These are phyloP conservation scores for Papiliotrema nemorosa DNA, from an alignment of 1,284 basidiomycete genomes.

Conservation along the genomic window DNA sequence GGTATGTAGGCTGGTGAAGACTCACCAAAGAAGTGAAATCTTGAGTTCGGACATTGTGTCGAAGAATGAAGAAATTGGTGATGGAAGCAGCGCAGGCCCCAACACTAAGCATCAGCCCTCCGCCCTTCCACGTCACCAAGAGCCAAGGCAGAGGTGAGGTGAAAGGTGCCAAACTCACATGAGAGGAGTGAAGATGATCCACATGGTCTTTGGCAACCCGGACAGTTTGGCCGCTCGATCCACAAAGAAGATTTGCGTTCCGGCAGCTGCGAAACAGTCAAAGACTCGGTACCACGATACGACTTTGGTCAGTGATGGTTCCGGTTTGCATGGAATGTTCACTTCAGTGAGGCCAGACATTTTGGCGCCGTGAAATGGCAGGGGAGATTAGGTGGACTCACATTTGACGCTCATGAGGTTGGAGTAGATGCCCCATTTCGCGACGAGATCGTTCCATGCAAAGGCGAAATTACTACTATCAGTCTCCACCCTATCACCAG, in stretches of 20 bases:
- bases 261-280: neutral
- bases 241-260: slow-evolving; percentile 3
- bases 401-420: neutral
- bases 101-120: neutral
- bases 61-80: neutral
- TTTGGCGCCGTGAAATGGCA: too few relatives aligned
- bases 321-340: neutral
- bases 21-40: neutral
- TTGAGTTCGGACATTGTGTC: neutral
- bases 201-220: neutral
- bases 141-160: neutral
- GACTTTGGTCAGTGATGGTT: neutral
- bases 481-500: neutral
- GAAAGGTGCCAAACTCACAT: neutral
- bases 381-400: neutral
- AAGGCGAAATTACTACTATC: neutral
- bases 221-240: slow-evolving; percentile 2
- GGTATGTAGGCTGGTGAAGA: neutral
- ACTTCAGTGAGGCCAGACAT: neutral
- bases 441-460: neutral
- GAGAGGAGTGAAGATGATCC: neutral
- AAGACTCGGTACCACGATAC: neutral
- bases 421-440: neutral
- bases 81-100: neutral
- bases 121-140: neutral